phyloP scores from a whole-genome alignment of 768 basidiomycete species.

The Russula dissimulans region DNA sequence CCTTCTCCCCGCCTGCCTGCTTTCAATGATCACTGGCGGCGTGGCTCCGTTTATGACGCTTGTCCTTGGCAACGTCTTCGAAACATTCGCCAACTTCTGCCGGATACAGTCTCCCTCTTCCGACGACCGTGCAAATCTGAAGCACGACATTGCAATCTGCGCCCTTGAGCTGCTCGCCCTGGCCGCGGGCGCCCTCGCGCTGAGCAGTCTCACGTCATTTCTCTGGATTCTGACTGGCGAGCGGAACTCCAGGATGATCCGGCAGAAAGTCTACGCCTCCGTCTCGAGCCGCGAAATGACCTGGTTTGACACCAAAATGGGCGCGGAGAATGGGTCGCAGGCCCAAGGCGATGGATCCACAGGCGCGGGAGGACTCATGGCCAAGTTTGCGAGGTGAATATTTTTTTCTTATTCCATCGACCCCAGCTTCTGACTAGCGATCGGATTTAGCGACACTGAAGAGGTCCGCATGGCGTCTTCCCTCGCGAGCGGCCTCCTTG shows the following conservation, averaged over 20 bases:
- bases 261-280: conserved; percentile 58
- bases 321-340: conserved; percentile 38
- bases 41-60: conserved; percentile 83
- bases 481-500: conserved; percentile 61
- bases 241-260: conserved; percentile 56
- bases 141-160: conserved; percentile 48
- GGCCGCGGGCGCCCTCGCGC: conserved; percentile 52
- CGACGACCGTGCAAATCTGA: conserved; percentile 40
- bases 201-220: conserved; percentile 66
- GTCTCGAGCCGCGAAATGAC: conserved; percentile 65
- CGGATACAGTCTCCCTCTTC: conserved; percentile 32
- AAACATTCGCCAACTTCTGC: conserved; percentile 56
- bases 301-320: conserved; percentile 88
- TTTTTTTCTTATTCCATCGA: not conserved
- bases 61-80: conserved; percentile 69
- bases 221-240: conserved; percentile 90
- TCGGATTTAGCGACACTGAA: conserved; percentile 72
- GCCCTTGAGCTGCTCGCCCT: conserved; percentile 61
- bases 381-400: conserved; percentile 76
- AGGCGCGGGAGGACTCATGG: conserved; percentile 88
- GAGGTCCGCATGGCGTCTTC: conserved; percentile 83
- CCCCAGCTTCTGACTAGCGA: not conserved
- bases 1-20: conserved; percentile 52
- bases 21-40: conserved; percentile 56
- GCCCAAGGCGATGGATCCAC: conserved; percentile 41